phyloP scores from a whole-genome alignment of 768 basidiomycete species.

The Nidula microcarpa region DNA sequence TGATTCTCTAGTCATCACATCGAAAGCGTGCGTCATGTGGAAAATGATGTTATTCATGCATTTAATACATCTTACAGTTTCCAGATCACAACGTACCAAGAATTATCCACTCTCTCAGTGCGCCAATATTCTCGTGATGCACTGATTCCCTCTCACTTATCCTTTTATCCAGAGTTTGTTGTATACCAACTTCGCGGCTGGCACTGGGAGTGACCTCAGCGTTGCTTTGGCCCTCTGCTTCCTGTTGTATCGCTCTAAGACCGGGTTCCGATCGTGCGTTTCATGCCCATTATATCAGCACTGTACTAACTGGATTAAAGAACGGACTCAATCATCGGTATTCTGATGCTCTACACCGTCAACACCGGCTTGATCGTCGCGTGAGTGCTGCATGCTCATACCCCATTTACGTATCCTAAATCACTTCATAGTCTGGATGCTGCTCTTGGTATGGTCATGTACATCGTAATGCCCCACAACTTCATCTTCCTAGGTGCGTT shows the following conservation, averaged over 20 bases:
- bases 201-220: slow-evolving; percentile 47
- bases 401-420: background rate
- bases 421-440: slow-evolving; percentile 38
- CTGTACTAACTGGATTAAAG: slow-evolving; percentile 19
- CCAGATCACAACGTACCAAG: slow-evolving; percentile 26
- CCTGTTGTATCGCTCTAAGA: slow-evolving; percentile 43
- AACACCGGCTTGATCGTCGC: slow-evolving; percentile 49
- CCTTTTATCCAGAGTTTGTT: slow-evolving; percentile 34
- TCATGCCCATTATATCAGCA: background rate
- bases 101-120: slow-evolving; percentile 36
- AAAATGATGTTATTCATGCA: too few relatives aligned
- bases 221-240: slow-evolving; percentile 48
- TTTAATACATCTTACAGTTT: slow-evolving; percentile 25
- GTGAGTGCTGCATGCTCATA: slow-evolving; percentile 22
- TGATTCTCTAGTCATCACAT: slow-evolving; percentile 41
- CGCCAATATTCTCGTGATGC: slow-evolving; percentile 4
- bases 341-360: slow-evolving; percentile 47
- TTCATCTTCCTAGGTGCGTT: slow-evolving; percentile 48
- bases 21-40: slow-evolving; percentile 39
- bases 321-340: slow-evolving; percentile 46
- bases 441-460: slow-evolving; percentile 39
- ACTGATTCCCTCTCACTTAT: slow-evolving; percentile 3
- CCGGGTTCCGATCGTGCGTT: slow-evolving; percentile 44
- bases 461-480: slow-evolving; percentile 49
- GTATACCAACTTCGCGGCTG: slow-evolving; percentile 48